Base-by-base conservation (phyloP, 768 basidiomycete genomes). In the Rubroboletus pulcherrimus region DNA sequence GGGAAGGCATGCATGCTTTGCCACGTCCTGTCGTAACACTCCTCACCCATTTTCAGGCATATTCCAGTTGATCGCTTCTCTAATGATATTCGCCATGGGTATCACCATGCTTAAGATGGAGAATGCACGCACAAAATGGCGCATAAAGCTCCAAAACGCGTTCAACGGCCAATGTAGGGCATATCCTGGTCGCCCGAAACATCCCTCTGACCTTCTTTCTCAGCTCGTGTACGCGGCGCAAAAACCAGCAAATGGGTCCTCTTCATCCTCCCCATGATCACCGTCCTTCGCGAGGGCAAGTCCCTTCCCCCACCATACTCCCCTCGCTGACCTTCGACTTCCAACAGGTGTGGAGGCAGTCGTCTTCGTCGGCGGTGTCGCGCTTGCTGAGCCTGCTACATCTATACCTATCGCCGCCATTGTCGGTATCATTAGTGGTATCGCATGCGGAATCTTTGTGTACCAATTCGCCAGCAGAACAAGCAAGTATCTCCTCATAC, bases 91-190 rank as follows among this genome's bases (percentile, higher is more conserved):
- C 70, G 77, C 88, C 67, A 96, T 98, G 93, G 94, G 92, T 3
- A 66, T 98, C 38, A 87, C 89, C 35, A 95, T 98, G 89, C 83
- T 99, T 57, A 93, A 91, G 68, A 86, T 99, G 82, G 95, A 98
- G 71, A 80, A 87, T 65, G 89, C 96, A 11, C 90, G 93, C 69
- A 81, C 87, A n/a, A 93, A 91, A 72, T 99, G 96, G 96, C 83
- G 91, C 61, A 73, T 91, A 66, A 97, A 96, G 76, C 84, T 98
- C 46, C 78, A 85, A 53, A 77, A 76, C 12, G 89, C 94, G 0
- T 97, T 98, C 73, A 75, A 78, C 24, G 80, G 77, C 15, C 71
- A 81, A 54, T 60, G 86, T 84, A 57, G 38, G 79, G 64, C 4
- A 21, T n/a, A 2, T 21, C 12, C 35, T 45, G n/a, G 3, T 29